Percentiles rank a stretch among this genome's conserved stretches.
These are phyloP conservation scores for Beauveria pseudobassiana DNA, from an alignment of 2,329 filamentous ascomycete genomes.

Conservation along the genomic window DNA sequence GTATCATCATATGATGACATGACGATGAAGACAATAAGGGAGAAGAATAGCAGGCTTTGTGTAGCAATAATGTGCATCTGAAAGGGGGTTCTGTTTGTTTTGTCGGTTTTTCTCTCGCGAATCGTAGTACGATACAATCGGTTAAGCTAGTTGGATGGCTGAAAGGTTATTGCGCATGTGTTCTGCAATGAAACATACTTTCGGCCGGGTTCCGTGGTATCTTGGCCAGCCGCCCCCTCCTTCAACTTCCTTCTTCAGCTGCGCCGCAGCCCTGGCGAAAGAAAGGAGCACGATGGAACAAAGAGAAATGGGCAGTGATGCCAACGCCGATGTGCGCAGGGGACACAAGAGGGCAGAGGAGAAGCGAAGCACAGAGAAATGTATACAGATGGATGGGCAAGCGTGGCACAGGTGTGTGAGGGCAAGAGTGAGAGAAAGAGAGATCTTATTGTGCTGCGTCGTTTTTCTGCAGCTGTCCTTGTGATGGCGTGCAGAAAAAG, in stretches of 20 bases:
- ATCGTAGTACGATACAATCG: not conserved
- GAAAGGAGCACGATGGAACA: not conserved
- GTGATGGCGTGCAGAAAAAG: not conserved
- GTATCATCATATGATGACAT: too few species aligned
- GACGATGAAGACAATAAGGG: not conserved
- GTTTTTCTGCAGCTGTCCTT: not conserved
- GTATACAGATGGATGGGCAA: not conserved
- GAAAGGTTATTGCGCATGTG: not conserved
- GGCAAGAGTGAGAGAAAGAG: too few species aligned
- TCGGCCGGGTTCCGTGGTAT: not conserved
- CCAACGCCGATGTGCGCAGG: not conserved
- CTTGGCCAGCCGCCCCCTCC: not conserved
- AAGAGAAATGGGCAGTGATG: not conserved
- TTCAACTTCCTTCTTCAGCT: not conserved
- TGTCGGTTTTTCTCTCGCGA: not conserved
- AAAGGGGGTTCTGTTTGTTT: not conserved
- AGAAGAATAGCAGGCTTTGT: too few species aligned
- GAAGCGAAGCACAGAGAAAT: not conserved
- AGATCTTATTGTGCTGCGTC: not conserved
- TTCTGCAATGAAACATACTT: not conserved
- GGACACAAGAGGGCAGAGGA: not conserved
- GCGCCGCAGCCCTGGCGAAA: not conserved
- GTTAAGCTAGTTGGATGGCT: not conserved
- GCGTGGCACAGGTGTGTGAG: too few species aligned
- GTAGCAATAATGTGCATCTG: not conserved